Evolutionary conservation across 2,329 filamentous ascomycete genomes (phyloP).

Genomic region (Dactylellina sp.): DNA sequence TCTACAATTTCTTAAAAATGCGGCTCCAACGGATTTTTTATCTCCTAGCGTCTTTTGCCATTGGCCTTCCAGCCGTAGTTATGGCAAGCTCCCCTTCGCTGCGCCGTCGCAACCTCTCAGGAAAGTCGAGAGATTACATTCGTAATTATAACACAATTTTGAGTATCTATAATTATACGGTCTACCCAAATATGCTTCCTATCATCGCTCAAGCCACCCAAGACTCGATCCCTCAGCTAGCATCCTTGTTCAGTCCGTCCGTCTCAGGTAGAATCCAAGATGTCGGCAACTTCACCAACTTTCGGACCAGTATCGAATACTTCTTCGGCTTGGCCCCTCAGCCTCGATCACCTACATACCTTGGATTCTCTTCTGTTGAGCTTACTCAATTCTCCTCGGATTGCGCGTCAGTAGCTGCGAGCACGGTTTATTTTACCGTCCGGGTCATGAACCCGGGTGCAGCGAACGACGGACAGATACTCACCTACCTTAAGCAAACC

Average conservation of each 20-base stretch:
- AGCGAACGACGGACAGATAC: constrained; percentile 57
- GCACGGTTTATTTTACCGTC: constrained; percentile 38
- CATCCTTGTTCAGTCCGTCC: constrained; percentile 63
- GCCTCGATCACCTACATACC: constrained; percentile 11
- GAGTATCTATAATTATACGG: constrained; percentile 64
- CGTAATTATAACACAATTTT: constrained; percentile 61
- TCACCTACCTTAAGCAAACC: constrained; percentile 64
- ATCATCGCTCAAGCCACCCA: constrained; percentile 62
- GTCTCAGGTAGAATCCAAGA: constrained; percentile 65
- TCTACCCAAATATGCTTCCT: constrained; percentile 63
- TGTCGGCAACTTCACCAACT: constrained; percentile 65
- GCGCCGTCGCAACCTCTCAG: not conserved
- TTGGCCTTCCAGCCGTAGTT: not conserved
- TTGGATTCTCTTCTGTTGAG: constrained; percentile 11
- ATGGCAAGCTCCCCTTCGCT: not conserved
- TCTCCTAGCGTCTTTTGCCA: not conserved
- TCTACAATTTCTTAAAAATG: not conserved
- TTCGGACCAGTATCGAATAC: constrained; percentile 65
- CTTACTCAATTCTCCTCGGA: constrained; percentile 39
- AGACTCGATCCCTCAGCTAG: constrained; percentile 61
- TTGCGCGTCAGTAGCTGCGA: constrained; percentile 36
- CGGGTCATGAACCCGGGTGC: constrained; percentile 33
- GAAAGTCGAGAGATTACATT: not conserved
- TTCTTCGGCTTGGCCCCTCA: constrained; percentile 46
- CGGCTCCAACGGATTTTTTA: not conserved